A percentile compares a stretch with the other conserved stretches of the same genome.
Conservation (phyloP, 441 rosid genomes). For the Sinapis alba region DNA sequence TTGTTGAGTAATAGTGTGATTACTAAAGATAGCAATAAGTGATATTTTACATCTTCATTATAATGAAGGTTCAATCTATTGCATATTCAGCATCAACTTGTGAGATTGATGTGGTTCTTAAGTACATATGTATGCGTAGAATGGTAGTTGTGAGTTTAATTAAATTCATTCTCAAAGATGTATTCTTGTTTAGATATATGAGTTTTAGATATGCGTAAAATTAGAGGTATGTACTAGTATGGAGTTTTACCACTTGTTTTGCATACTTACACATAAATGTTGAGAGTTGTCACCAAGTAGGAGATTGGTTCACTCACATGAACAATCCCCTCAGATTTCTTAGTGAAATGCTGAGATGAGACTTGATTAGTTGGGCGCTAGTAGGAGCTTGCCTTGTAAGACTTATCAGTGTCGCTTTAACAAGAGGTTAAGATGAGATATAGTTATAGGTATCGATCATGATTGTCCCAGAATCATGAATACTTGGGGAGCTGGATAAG, state of each 20-base stretch:
- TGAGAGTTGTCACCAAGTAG: background rate
- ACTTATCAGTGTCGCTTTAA: background rate
- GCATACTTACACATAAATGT: background rate
- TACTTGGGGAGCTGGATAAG: background rate
- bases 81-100: no score
- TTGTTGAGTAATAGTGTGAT: background rate
- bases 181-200: no score
- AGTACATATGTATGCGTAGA: no score
- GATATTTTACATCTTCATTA: background rate
- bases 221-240: no score
- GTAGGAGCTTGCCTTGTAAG: background rate
- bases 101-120: no score
- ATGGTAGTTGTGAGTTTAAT: no score
- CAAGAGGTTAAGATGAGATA: background rate
- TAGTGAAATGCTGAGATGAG: background rate
- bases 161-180: no score
- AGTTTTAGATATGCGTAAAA: no score
- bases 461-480: background rate
- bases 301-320: constrained; percentile 14
- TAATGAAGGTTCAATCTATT: no score
- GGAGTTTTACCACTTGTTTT: background rate
- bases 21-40: background rate
- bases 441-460: background rate
- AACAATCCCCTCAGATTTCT: background rate
- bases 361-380: background rate